phyloP scores from a whole-genome alignment of 2,329 filamentous ascomycete genomes.

The Colletotrichum phormii region DNA sequence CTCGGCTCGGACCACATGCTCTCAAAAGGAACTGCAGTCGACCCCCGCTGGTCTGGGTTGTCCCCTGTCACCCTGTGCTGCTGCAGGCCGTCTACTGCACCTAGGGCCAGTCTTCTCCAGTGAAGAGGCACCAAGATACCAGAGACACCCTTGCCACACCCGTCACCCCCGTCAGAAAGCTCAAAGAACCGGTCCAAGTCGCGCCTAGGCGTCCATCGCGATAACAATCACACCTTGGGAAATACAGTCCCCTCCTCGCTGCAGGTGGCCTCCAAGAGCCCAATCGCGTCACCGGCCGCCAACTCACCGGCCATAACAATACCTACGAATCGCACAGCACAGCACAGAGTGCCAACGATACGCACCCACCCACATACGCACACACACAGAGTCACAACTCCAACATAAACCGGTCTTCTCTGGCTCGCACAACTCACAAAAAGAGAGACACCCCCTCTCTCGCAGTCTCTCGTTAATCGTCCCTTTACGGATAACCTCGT shows the following conservation, averaged over 20 bases:
- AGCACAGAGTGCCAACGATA: not conserved
- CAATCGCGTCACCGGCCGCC: constrained; percentile 18
- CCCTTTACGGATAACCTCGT: constrained; percentile 16
- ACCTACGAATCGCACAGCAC: not conserved
- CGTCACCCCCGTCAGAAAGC: not conserved
- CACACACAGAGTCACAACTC: not conserved
- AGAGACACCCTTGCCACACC: constrained; percentile 6
- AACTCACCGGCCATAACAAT: not conserved
- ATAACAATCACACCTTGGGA: constrained; percentile 2
- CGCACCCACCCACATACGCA: not conserved
- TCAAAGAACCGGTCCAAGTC: constrained; percentile 2
- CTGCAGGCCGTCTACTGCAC: not conserved
- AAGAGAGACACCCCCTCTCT: not conserved
- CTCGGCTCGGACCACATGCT: constrained; percentile 36
- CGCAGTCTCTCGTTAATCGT: constrained; percentile 3
- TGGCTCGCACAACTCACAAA: constrained; percentile 13
- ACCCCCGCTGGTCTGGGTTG: constrained; percentile 9
- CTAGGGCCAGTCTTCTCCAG: constrained; percentile 21
- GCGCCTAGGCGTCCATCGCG: constrained; percentile 1
- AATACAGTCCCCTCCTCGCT: constrained; percentile 1
- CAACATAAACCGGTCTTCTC: constrained; percentile 21
- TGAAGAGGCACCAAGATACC: constrained; percentile 11
- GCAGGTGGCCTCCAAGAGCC: constrained; percentile 1
- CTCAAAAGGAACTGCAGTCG: constrained; percentile 29
- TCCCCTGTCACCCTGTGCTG: constrained; percentile 15